Evolutionary conservation across 164 flowering plant genomes (phyloP).

Genomic region (Cinnamomum chago): DNA sequence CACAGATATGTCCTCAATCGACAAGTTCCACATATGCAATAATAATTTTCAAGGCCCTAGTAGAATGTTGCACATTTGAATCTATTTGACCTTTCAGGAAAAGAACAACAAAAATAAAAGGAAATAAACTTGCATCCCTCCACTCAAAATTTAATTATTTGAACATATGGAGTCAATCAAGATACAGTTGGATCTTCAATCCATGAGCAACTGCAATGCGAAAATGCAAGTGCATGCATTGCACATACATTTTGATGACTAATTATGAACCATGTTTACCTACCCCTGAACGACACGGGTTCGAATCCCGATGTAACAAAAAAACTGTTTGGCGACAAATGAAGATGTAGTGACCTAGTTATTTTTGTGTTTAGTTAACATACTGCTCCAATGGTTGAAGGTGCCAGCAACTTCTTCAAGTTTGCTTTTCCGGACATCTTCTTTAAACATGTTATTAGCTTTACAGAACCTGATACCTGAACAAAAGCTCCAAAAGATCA

Average conservation of each 20-base stretch:
- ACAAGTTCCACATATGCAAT: neutral
- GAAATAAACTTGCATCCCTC: too few species aligned
- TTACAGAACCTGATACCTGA: slow-evolving; percentile 30
- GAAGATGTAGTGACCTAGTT: neutral
- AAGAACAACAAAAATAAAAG: too few species aligned
- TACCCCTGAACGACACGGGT: neutral
- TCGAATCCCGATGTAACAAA: neutral
- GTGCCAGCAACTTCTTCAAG: slow-evolving; percentile 45
- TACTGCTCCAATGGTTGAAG: slow-evolving; percentile 64
- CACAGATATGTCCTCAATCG: neutral
- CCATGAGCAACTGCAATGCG: neutral
- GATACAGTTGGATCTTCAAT: neutral
- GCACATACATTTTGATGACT: neutral
- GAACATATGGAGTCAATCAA: neutral
- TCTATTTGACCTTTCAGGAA: too few species aligned
- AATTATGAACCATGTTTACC: neutral
- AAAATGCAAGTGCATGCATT: neutral
- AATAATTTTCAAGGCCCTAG: neutral
- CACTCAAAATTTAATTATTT: too few species aligned
- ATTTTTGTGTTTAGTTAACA: slow-evolving; percentile 8
- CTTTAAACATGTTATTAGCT: slow-evolving; percentile 17
- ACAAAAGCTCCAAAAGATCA: slow-evolving; percentile 8
- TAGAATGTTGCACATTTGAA: too few species aligned
- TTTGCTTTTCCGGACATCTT: slow-evolving; percentile 25
- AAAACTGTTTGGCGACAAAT: neutral